A percentile compares a stretch with the other conserved stretches of the same genome.
These are phyloP conservation scores for Syncephalastrum monosporum DNA, from an alignment of 371 early-diverging fungal genomes.

Conservation along the genomic window DNA sequence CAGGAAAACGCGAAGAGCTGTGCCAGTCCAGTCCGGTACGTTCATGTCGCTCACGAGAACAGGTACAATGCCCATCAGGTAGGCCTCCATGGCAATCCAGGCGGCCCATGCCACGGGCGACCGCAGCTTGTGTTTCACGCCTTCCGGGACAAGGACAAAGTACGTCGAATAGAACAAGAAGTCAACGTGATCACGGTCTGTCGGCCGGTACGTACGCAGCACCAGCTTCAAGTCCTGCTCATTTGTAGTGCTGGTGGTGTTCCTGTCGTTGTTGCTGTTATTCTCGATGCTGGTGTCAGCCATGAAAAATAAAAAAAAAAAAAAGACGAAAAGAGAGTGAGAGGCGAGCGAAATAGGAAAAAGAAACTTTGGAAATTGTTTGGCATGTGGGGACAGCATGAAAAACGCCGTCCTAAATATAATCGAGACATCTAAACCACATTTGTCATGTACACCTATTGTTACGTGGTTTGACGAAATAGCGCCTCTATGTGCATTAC, in stretches of 20 bases:
- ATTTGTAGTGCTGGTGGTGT: neutral
- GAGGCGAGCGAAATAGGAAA: constrained; percentile 1
- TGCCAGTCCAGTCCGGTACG: constrained; percentile 20
- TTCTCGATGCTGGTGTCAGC: neutral
- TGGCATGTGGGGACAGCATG: neutral
- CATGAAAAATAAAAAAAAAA: neutral
- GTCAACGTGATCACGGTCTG: constrained; percentile 36
- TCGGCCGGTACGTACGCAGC: constrained; percentile 34
- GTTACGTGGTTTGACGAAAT: too few relatives aligned
- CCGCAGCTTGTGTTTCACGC: constrained; percentile 36
- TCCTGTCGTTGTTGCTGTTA: neutral
- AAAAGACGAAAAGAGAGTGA: neutral
- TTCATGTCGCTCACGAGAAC: constrained; percentile 19
- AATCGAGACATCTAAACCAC: too few relatives aligned
- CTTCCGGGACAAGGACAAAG: constrained; percentile 43
- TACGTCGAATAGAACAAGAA: constrained; percentile 30
- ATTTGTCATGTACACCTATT: too few relatives aligned
- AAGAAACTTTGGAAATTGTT: neutral
- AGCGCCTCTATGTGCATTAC: too few relatives aligned
- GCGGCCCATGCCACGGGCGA: constrained; percentile 31
- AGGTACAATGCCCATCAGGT: constrained; percentile 30
- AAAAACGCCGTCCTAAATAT: neutral
- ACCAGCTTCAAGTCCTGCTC: constrained; percentile 24
- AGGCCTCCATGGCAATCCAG: constrained; percentile 31
- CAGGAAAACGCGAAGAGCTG: constrained; percentile 20